Conservation (phyloP, 352 stramenopile genomes). For the Nothophytophthora sp. region DNA sequence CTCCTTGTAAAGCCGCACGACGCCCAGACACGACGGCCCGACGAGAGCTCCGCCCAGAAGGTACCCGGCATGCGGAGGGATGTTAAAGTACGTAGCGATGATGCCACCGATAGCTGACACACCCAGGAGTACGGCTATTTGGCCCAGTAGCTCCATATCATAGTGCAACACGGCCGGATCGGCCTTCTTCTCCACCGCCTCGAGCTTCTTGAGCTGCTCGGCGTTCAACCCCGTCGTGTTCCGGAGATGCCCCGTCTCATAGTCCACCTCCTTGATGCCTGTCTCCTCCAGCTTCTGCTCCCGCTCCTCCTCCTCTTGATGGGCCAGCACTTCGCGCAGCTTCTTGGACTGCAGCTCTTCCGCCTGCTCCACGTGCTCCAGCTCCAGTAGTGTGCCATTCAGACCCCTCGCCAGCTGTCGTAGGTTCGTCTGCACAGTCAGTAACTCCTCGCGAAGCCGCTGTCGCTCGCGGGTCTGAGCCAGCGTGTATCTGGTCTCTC, state of each 20-base stretch:
- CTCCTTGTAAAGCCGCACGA: conserved; percentile 90
- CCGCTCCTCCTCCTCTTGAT: conserved; percentile 77
- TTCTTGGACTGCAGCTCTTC: conserved; percentile 81
- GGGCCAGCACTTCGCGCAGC: conserved; percentile 69
- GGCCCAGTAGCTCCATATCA: conserved; percentile 83
- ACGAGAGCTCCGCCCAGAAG: conserved; percentile 90
- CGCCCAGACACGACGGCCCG: conserved; percentile 84
- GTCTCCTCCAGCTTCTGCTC: conserved; percentile 81
- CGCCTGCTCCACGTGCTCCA: conserved; percentile 84
- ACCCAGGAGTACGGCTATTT: conserved; percentile 81
- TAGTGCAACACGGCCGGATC: conserved; percentile 87
- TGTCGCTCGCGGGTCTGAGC: conserved; percentile 24
- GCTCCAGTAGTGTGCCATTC: conserved; percentile 75
- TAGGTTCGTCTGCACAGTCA: conserved; percentile 54
- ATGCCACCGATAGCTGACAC: conserved; percentile 90
- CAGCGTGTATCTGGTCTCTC: conserved; percentile 27
- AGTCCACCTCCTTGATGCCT: conserved; percentile 82
- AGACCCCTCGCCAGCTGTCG: conserved; percentile 68
- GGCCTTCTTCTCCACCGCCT: conserved; percentile 77
- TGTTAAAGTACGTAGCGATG: conserved; percentile 84
- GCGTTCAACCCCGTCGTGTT: conserved; percentile 72
- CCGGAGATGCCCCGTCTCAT: conserved; percentile 78
- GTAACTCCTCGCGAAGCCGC: conserved; percentile 42
- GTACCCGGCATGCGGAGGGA: conserved; percentile 91
- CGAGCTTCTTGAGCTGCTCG: conserved; percentile 71